These are phyloP conservation scores for Chlamydomonas sphaeroides DNA, from an alignment of 139 green algal genomes.

Conservation along the genomic window DNA sequence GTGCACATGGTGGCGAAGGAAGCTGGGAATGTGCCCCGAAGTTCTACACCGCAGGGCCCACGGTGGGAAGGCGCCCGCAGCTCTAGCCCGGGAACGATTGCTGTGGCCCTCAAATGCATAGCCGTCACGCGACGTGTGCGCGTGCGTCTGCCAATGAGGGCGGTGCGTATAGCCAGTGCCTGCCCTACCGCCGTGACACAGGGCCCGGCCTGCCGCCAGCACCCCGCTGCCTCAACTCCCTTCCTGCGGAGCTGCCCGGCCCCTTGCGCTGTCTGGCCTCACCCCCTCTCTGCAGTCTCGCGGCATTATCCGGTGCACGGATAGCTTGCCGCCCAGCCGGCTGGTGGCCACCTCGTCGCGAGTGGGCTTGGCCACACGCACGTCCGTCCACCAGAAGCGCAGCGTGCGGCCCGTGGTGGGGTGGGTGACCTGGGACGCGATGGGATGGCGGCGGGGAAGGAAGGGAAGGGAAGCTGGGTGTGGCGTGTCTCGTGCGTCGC, in stretches of 20 bases:
- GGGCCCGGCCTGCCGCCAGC: neutral
- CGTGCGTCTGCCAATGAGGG: conserved; percentile 14
- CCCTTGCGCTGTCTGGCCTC: neutral
- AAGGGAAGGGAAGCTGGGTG: too few species aligned
- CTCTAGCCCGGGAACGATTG: conserved; percentile 3
- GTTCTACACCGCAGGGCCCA: conserved; percentile 27
- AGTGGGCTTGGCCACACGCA: neutral
- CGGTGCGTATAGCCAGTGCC: too few species aligned
- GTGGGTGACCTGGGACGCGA: conserved; percentile 29
- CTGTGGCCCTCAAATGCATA: neutral
- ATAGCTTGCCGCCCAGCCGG: neutral
- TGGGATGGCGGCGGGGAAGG: neutral
- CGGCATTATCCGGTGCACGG: conserved; percentile 48
- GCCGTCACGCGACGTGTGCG: neutral
- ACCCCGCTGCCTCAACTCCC: neutral
- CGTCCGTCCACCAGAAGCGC: conserved; percentile 78
- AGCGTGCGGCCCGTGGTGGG: conserved; percentile 57
- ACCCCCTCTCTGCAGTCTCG: conserved; percentile 86
- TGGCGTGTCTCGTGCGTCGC: too few species aligned
- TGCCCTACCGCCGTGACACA: neutral
- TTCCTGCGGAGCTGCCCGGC: neutral
- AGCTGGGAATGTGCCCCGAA: neutral
- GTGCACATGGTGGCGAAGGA: too few species aligned
- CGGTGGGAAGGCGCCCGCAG: neutral
- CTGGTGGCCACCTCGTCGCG: conserved; percentile 3